Conservation (phyloP, 129 eudicot genomes). For the Pulicaria dysenterica region DNA sequence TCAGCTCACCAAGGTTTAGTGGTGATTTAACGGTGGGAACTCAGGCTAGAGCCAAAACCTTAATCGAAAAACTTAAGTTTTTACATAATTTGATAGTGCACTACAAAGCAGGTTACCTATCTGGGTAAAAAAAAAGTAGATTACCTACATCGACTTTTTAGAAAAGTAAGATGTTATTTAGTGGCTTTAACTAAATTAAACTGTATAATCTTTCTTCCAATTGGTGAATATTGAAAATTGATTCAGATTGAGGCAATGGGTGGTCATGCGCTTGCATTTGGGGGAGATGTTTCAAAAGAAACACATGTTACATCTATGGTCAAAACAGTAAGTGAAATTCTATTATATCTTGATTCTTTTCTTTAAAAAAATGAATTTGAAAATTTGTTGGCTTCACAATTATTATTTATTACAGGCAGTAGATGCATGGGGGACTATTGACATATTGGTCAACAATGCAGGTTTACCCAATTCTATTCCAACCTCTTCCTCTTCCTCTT, state of each 20-base stretch:
- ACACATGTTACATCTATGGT: conserved; percentile 63
- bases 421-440: conserved; percentile 77
- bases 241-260: conserved; percentile 58
- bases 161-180: too few relatives aligned
- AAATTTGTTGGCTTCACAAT: conserved; percentile 2
- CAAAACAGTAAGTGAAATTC: conserved; percentile 51
- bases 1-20: too few relatives aligned
- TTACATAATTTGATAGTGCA: too few relatives aligned
- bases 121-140: too few relatives aligned
- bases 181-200: too few relatives aligned
- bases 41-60: too few relatives aligned
- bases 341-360: background rate
- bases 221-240: background rate
- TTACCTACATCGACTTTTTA: too few relatives aligned
- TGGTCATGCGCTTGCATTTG: conserved; percentile 60
- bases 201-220: background rate
- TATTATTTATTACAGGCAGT: conserved; percentile 58
- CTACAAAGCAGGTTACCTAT: too few relatives aligned
- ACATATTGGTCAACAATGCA: conserved; percentile 71
- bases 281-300: conserved; percentile 75
- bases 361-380: background rate
- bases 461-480: conserved; percentile 27
- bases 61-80: too few relatives aligned
- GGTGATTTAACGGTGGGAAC: too few relatives aligned
- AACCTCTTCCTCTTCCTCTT: background rate